A percentile compares a stretch with the other conserved stretches of the same genome.
These are phyloP conservation scores for Rugosomyces carneus DNA, from an alignment of 1,284 basidiomycete species.

Conservation along the genomic window DNA sequence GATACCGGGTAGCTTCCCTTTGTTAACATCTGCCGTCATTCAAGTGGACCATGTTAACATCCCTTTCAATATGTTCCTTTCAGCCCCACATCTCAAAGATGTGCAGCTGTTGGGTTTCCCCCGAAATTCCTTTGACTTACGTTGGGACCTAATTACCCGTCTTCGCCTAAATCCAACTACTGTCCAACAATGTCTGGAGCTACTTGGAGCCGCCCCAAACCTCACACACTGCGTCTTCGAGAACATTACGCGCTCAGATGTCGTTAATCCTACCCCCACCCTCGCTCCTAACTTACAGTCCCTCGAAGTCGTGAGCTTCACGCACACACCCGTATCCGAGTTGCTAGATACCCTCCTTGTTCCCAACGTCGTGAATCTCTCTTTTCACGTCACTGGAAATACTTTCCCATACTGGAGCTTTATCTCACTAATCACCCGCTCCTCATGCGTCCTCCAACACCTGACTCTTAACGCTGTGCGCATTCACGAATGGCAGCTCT, in stretches of 20 bases:
- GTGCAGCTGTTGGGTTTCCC: constrained; percentile 13
- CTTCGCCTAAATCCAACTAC: constrained; percentile 16
- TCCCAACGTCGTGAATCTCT: constrained; percentile 10
- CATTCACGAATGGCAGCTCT: constrained; percentile 15
- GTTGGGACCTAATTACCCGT: constrained; percentile 13
- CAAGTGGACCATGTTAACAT: constrained; percentile 6
- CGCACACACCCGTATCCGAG: constrained; percentile 16
- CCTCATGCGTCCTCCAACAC: constrained; percentile 9
- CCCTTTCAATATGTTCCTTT: constrained; percentile 11
- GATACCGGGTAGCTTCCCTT: constrained; percentile 10
- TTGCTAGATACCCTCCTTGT: constrained; percentile 15
- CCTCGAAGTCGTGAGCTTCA: constrained; percentile 15
- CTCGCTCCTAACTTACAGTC: constrained; percentile 11
- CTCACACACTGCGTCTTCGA: constrained; percentile 16
- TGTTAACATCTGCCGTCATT: constrained; percentile 10
- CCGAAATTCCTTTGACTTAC: constrained; percentile 10
- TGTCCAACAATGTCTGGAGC: constrained; percentile 15
- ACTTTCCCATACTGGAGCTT: constrained; percentile 18
- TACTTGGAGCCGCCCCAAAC: constrained; percentile 11
- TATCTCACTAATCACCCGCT: constrained; percentile 15
- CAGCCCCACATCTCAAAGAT: constrained; percentile 11
- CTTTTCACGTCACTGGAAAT: constrained; percentile 16
- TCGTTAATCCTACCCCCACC: constrained; percentile 15
- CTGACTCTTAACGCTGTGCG: constrained; percentile 16
- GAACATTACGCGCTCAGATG: constrained; percentile 16